Conservation (phyloP, 2,329 filamentous ascomycete genomes). For the Sclerotiophoma versabilis region DNA sequence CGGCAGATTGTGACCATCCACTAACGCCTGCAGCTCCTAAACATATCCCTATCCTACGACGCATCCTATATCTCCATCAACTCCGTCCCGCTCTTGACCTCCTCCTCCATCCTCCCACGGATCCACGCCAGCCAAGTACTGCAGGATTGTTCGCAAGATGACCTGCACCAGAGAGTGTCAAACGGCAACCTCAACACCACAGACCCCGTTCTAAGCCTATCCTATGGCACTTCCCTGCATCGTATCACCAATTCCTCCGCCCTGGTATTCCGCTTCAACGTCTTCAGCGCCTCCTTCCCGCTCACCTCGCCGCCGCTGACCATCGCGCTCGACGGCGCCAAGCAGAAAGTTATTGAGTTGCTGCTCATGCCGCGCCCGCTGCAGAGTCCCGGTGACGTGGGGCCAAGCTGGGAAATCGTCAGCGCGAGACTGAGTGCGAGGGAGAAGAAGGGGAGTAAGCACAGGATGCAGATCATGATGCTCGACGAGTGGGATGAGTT, state of each 20-base stretch:
- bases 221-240: constrained; percentile 37
- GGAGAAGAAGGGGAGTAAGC: neutral
- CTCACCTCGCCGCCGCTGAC: constrained; percentile 20
- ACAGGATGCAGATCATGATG: constrained; percentile 27
- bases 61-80: constrained; percentile 37
- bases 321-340: constrained; percentile 21
- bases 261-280: constrained; percentile 39
- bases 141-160: constrained; percentile 22
- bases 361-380: constrained; percentile 36
- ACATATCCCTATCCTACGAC: constrained; percentile 41
- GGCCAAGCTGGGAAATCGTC: constrained; percentile 35
- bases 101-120: constrained; percentile 25
- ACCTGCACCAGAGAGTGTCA: constrained; percentile 18
- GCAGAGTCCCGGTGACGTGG: constrained; percentile 28
- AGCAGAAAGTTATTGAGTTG: constrained; percentile 41
- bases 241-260: constrained; percentile 25
- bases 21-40: constrained; percentile 32
- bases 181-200: constrained; percentile 18
- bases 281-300: constrained; percentile 34
- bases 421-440: constrained; percentile 25
- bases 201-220: constrained; percentile 38
- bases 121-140: constrained; percentile 43
- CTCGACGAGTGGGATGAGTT: constrained; percentile 41
- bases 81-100: constrained; percentile 29
- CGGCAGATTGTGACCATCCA: too few species aligned